Evolutionary conservation across 352 stramenopile genomes (phyloP).

Genomic region (Elongisporangium anandrum): DNA sequence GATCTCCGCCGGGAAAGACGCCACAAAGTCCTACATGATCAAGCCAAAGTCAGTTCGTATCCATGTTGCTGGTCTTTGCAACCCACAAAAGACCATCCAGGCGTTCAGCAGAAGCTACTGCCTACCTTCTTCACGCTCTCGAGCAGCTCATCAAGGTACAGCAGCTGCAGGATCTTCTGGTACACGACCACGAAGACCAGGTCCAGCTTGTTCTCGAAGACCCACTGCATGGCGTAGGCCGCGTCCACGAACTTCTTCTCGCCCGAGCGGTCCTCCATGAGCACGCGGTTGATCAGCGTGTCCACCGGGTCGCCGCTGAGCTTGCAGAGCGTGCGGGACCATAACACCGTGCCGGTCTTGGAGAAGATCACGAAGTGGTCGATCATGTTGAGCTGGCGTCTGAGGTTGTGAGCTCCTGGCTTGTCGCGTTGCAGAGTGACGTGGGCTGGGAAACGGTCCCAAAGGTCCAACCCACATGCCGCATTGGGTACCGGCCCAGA

Average conservation of each 20-base stretch:
- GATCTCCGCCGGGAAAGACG: conserved; percentile 73
- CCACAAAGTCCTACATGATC: conserved; percentile 51
- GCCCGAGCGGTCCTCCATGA: conserved; percentile 87
- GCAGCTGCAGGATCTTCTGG: conserved; percentile 88
- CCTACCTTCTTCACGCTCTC: conserved; percentile 74
- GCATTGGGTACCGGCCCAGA: neutral
- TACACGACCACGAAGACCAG: conserved; percentile 92
- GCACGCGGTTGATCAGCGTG: conserved; percentile 84
- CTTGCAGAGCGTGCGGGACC: conserved; percentile 85
- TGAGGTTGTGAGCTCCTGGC: too few relatives aligned
- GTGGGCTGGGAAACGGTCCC: neutral
- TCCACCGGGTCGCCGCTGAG: conserved; percentile 84
- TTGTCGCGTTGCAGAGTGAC: conserved; percentile 2
- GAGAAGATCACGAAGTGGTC: conserved; percentile 92
- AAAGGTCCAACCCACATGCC: neutral
- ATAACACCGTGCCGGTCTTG: conserved; percentile 89
- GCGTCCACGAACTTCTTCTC: conserved; percentile 84
- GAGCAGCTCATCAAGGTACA: conserved; percentile 91
- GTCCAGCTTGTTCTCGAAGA: conserved; percentile 90
- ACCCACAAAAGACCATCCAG: too few relatives aligned
- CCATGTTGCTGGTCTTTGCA: too few relatives aligned
- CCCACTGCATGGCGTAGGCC: conserved; percentile 89
- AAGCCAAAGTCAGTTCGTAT: neutral
- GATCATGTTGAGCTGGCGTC: conserved; percentile 58
- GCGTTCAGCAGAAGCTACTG: neutral